Evolutionary conservation across 305 asterid species (phyloP).

Genomic region (Rubia tinctorum): DNA sequence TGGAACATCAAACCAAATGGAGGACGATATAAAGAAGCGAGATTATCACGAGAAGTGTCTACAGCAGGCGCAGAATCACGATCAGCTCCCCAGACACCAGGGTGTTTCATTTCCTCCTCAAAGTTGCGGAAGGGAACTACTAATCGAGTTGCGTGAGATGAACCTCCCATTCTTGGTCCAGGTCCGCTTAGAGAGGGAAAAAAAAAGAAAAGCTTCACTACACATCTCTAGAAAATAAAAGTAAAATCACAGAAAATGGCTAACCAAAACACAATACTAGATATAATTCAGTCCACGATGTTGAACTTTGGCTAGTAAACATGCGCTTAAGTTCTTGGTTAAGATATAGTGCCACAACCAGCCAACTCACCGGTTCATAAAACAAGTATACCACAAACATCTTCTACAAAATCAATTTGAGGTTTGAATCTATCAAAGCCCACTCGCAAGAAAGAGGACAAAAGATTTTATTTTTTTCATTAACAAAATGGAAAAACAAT

Average conservation of each 20-base stretch:
- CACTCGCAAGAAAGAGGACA: background rate
- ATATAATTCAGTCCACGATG: background rate
- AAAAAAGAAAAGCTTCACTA: conserved; percentile 12
- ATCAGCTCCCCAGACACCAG: conserved; percentile 85
- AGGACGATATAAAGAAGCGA: conserved; percentile 95
- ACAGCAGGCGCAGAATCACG: conserved; percentile 63
- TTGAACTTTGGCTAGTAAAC: background rate
- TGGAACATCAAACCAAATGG: conserved; percentile 88
- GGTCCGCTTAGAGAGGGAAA: conserved; percentile 7
- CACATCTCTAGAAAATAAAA: background rate
- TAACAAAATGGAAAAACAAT: background rate
- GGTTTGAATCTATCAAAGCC: background rate
- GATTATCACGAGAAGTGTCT: conserved; percentile 70
- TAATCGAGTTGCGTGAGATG: conserved; percentile 59
- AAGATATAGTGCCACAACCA: background rate
- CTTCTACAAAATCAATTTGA: too few species aligned
- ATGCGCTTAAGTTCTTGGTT: background rate
- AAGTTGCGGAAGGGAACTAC: conserved; percentile 97
- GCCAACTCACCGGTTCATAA: background rate
- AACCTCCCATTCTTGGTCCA: conserved; percentile 47
- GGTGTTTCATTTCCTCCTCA: conserved; percentile 82
- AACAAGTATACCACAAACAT: too few species aligned
- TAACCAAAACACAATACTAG: background rate
- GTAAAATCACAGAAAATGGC: background rate
- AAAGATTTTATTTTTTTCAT: too few species aligned